Evolutionary conservation across 192 early-diverging fungal species (phyloP).

Genomic region (Coemansia sp.): DNA sequence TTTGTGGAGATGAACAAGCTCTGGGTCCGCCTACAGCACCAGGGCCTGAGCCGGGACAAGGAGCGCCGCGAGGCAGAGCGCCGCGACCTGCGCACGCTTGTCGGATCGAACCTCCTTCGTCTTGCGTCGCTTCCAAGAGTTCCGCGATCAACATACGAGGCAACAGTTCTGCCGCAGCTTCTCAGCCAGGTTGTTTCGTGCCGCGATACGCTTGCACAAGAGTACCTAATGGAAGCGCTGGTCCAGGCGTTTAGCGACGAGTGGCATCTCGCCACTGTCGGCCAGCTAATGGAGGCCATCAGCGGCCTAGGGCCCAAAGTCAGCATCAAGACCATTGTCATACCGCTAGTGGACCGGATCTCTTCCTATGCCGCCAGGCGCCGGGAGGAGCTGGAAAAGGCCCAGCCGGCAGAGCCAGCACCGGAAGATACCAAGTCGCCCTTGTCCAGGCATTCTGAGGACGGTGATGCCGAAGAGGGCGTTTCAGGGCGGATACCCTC

Average conservation of each 20-base stretch:
- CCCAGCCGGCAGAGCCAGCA: conserved; percentile 17
- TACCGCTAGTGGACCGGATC: conserved; percentile 90
- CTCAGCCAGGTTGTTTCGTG: conserved; percentile 96
- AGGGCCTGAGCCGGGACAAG: conserved; percentile 88
- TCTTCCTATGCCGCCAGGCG: conserved; percentile 83
- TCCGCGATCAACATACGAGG: conserved; percentile 75
- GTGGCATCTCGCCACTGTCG: conserved; percentile 89
- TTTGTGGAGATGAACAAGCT: conserved; percentile 99
- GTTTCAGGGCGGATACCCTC: too few species aligned
- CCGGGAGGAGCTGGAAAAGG: conserved; percentile 54
- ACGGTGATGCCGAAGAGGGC: too few species aligned
- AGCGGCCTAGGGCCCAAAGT: conserved; percentile 88
- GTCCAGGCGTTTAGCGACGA: conserved; percentile 98
- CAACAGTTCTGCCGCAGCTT: conserved; percentile 83
- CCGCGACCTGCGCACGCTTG: conserved; percentile 87
- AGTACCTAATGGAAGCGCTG: conserved; percentile 99
- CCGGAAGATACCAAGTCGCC: not conserved
- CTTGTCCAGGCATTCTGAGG: too few species aligned
- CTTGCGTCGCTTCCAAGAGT: conserved; percentile 88
- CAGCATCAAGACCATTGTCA: conserved; percentile 95
- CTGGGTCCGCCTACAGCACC: conserved; percentile 98
- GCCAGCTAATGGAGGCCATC: conserved; percentile 81
- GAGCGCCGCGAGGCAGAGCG: conserved; percentile 95
- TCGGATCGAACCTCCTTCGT: conserved; percentile 95
- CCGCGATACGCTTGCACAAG: conserved; percentile 96